Conservation (phyloP, 192 early-diverging fungal species). For the Martensiomyces pterosporus region DNA sequence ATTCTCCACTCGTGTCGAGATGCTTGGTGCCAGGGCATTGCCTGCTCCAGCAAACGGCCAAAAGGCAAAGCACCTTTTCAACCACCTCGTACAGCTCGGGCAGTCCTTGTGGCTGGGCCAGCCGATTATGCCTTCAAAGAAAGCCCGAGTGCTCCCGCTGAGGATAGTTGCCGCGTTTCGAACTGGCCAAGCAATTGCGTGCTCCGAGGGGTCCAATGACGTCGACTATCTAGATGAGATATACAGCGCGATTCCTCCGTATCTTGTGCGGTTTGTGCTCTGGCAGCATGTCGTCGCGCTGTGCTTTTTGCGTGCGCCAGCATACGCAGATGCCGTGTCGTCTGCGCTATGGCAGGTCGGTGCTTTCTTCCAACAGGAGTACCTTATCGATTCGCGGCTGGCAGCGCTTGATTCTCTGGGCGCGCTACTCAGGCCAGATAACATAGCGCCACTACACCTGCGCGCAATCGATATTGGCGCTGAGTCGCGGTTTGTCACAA, state of each 20-base stretch:
- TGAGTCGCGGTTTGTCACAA: constrained; percentile 14
- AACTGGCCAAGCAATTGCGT: constrained; percentile 31
- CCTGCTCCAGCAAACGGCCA: constrained; percentile 11
- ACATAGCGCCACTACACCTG: constrained; percentile 33
- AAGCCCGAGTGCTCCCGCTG: constrained; percentile 25
- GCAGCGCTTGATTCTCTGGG: constrained; percentile 2
- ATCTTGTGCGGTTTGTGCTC: constrained; percentile 32
- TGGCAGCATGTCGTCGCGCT: constrained; percentile 42
- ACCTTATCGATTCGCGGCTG: constrained; percentile 25
- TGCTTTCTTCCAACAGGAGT: constrained; percentile 40
- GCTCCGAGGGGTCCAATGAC: constrained; percentile 18
- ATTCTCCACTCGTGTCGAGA: constrained; percentile 34
- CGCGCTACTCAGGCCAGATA: constrained; percentile 13
- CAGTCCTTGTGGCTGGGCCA: constrained; percentile 40
- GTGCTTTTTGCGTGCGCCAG: constrained; percentile 35
- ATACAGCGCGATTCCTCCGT: constrained; percentile 25
- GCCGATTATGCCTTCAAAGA: neutral
- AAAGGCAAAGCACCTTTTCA: constrained; percentile 29
- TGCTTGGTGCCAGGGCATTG: constrained; percentile 15
- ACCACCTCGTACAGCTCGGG: constrained; percentile 35
- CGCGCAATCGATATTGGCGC: constrained; percentile 32
- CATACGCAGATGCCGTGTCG: constrained; percentile 35
- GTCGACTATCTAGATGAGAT: constrained; percentile 44
- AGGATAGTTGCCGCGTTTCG: constrained; percentile 25
- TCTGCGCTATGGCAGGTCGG: constrained; percentile 44